phyloP scores from a whole-genome alignment of 176 grass and related monocot species.

The Ampelocalamus luodianensis region DNA sequence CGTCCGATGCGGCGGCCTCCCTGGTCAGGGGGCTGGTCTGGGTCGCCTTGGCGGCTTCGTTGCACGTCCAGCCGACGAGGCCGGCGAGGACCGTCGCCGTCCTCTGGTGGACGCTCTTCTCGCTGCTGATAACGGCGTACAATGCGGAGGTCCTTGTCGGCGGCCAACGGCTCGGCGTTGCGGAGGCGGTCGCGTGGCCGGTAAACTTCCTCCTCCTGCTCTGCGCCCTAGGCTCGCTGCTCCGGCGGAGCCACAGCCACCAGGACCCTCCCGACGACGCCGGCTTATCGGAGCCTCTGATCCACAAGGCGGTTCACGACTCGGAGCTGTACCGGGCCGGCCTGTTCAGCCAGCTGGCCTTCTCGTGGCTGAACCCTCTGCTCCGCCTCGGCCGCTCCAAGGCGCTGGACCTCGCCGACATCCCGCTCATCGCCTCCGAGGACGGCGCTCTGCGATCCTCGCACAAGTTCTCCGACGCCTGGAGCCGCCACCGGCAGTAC shows the following conservation, averaged over 20 bases:
- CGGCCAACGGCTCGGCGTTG: slow-evolving; percentile 18
- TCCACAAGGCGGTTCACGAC: slow-evolving; percentile 30
- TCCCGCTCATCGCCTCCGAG: slow-evolving; percentile 66
- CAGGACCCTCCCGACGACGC: background rate
- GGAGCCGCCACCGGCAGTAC: slow-evolving; percentile 53
- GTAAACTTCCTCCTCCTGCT: slow-evolving; percentile 62
- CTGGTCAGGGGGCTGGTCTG: slow-evolving; percentile 58
- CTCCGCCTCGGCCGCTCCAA: slow-evolving; percentile 72
- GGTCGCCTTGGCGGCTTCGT: slow-evolving; percentile 53
- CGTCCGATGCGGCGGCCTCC: background rate
- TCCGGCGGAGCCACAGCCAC: background rate
- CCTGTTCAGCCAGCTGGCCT: slow-evolving; percentile 63
- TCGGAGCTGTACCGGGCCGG: slow-evolving; percentile 54
- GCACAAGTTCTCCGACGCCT: slow-evolving; percentile 51
- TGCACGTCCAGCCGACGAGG: slow-evolving; percentile 57
- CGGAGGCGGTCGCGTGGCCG: slow-evolving; percentile 65
- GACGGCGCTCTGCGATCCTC: slow-evolving; percentile 59
- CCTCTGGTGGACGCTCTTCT: slow-evolving; percentile 73
- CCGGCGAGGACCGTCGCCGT: slow-evolving; percentile 39
- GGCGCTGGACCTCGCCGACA: slow-evolving; percentile 62
- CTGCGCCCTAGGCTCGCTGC: slow-evolving; percentile 34
- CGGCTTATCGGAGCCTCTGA: slow-evolving; percentile 55
- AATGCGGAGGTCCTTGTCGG: slow-evolving; percentile 49
- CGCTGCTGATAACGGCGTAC: slow-evolving; percentile 62
- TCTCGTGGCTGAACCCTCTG: slow-evolving; percentile 86